A percentile compares a stretch with the other conserved stretches of the same genome.
Conservation (phyloP, 208 protist genomes). For the Histomonas meleagridis region DNA sequence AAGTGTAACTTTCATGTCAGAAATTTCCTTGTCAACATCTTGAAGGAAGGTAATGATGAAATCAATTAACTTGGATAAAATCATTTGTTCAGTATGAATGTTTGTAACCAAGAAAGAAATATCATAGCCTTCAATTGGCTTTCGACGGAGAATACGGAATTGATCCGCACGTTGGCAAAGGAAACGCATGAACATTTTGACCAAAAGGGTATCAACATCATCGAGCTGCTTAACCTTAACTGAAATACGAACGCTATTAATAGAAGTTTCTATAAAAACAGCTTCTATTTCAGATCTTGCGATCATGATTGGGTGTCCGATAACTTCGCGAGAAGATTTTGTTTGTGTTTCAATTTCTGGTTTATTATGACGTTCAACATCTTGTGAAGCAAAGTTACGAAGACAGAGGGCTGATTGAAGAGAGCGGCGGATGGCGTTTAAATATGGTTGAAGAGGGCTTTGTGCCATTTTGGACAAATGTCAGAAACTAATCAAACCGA, state of each 20-base stretch:
- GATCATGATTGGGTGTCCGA: constrained; percentile 51
- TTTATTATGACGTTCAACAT: constrained; percentile 89
- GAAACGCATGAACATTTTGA: constrained; percentile 76
- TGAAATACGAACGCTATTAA: constrained; percentile 85
- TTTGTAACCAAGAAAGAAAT: constrained; percentile 88
- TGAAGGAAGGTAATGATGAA: constrained; percentile 82
- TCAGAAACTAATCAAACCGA: no score
- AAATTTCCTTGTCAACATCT: constrained; percentile 84
- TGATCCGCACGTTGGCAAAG: constrained; percentile 75
- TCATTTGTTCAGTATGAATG: constrained; percentile 77
- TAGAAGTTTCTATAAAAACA: constrained; percentile 74
- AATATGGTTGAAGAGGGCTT: constrained; percentile 63
- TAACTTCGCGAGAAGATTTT: constrained; percentile 38
- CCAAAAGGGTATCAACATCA: constrained; percentile 74
- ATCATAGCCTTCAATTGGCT: constrained; percentile 78
- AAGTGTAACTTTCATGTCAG: constrained; percentile 73
- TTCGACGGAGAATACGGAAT: constrained; percentile 78
- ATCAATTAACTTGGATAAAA: constrained; percentile 75
- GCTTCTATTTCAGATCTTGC: constrained; percentile 62
- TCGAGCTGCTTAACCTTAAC: constrained; percentile 74
- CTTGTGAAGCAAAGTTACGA: constrained; percentile 75
- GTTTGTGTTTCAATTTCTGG: constrained; percentile 69
- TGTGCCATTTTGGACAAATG: not conserved
- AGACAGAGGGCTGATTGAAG: constrained; percentile 82
- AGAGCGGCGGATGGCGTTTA: constrained; percentile 70